Conservation (phyloP, 1,139 yeast genomes). For the Sugiyamaella paludigena region DNA sequence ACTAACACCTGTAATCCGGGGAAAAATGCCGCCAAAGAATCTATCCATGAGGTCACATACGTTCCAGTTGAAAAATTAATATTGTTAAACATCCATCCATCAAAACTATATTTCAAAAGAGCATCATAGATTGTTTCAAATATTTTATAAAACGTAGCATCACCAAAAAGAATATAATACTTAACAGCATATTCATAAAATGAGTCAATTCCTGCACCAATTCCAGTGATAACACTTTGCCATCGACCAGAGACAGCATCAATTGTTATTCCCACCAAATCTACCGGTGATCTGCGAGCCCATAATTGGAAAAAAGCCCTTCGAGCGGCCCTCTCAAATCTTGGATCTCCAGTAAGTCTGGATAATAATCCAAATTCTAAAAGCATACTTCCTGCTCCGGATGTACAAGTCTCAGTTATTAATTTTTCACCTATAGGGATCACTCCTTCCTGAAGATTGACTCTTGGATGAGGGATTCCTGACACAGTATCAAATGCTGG, state of each 20-base stretch:
- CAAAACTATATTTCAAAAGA: slow-evolving; percentile 47
- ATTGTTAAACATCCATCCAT: slow-evolving; percentile 61
- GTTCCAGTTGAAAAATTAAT: slow-evolving; percentile 55
- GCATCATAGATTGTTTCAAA: slow-evolving; percentile 62
- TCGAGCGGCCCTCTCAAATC: slow-evolving; percentile 62
- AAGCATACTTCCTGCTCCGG: slow-evolving; percentile 83
- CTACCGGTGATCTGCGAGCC: slow-evolving; percentile 59
- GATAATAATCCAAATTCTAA: slow-evolving; percentile 76
- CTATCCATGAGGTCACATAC: slow-evolving; percentile 66
- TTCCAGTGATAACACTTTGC: slow-evolving; percentile 65
- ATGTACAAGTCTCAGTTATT: slow-evolving; percentile 67
- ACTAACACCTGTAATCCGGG: slow-evolving; percentile 79
- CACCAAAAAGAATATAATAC: slow-evolving; percentile 69
- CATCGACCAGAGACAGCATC: slow-evolving; percentile 59
- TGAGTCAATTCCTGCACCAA: slow-evolving; percentile 94
- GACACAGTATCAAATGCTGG: slow-evolving; percentile 60
- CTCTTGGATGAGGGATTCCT: slow-evolving; percentile 70
- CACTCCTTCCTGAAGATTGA: slow-evolving; percentile 58
- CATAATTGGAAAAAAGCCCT: slow-evolving; percentile 69
- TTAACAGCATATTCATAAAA: slow-evolving; percentile 87
- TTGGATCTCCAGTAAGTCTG: slow-evolving; percentile 65
- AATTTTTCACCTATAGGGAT: slow-evolving; percentile 35
- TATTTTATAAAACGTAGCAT: slow-evolving; percentile 55
- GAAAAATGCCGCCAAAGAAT: slow-evolving; percentile 83
- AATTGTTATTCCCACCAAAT: slow-evolving; percentile 75